Evolutionary conservation across 169 alveolate species (phyloP).

Genomic region (Plasmodium relictum): DNA sequence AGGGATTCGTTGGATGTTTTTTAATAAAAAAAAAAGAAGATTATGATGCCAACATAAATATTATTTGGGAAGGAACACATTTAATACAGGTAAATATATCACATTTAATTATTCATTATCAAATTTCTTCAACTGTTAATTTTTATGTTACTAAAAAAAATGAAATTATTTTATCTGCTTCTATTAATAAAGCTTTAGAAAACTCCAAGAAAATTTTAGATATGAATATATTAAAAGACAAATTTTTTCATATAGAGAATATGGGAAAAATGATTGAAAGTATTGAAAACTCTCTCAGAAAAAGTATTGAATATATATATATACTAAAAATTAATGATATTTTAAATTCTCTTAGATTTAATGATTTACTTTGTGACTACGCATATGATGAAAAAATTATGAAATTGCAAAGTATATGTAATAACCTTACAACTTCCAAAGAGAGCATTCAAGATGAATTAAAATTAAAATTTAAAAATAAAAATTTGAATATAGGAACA

Average conservation of each 20-base stretch:
- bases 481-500: background rate
- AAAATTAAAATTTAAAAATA: conserved; percentile 19
- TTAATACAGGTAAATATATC: conserved; percentile 66
- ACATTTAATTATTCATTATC: conserved; percentile 26
- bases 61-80: conserved; percentile 68
- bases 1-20: conserved; percentile 70
- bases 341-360: conserved; percentile 30
- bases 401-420: conserved; percentile 14
- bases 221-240: conserved; percentile 47
- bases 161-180: conserved; percentile 49
- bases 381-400: background rate
- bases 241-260: conserved; percentile 59
- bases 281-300: conserved; percentile 51
- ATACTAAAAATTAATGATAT: conserved; percentile 38
- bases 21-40: conserved; percentile 57
- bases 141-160: conserved; percentile 24
- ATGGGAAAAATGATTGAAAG: conserved; percentile 69
- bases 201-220: conserved; percentile 43
- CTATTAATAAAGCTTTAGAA: conserved; percentile 69
- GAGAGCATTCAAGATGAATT: conserved; percentile 41
- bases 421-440: conserved; percentile 5
- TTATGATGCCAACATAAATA: conserved; percentile 6
- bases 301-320: conserved; percentile 70
- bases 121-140: conserved; percentile 59
- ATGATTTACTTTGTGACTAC: conserved; percentile 4